Evolutionary conservation across 129 eudicot genomes (phyloP), one percentile per base, ranked within the genome.

Genomic region (Flaveria bidentis): DNA sequence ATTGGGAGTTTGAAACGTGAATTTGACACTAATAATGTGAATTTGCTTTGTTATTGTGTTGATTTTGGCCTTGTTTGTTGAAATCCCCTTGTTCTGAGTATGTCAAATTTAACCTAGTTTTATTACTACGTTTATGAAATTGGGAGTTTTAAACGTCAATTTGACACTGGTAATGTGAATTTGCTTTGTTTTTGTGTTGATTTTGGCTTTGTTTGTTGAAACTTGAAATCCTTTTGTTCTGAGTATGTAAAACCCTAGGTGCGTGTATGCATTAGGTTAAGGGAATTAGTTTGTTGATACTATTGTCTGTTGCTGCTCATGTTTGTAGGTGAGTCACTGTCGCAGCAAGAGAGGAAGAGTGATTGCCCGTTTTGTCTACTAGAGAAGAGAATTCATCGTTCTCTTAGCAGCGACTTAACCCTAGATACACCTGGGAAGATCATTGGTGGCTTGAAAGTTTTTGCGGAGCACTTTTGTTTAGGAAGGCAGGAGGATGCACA

Each of bases 401-500:
- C 99, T 50, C 76, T 95, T 55, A 81, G 81, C 39, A 60, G 67
- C 71, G 96, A 95, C 57, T 71, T 82, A 70, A 53, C 79, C 67
- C 75, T 81, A 69, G 99, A 95, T 23, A 39, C 97, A 2, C 97
- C 99, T 22, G 51, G 79, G 9, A 89, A 76, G 89, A 89, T 95
- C 47, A 88, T 83, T 47, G 87, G 72, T 61, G 88, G 91, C 22
- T 83, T 95, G 83, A 82, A 83, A 71, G 67, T 91, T 9, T 95
- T 85, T 61, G 92, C 97, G 1, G 94, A 87, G 73, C 89, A 89
- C 72, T 91, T 95, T 66, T 82, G 88, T 75, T 16, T 75, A 13
- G 99, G 99, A 42, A 84, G 96, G 80, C 99, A 95, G 80, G 99
- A 95, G 88, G 99, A 95, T 78, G 99, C 99, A 4, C 99, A 95